Conservation (phyloP, 768 basidiomycete genomes). For the Pholiota conissans region DNA sequence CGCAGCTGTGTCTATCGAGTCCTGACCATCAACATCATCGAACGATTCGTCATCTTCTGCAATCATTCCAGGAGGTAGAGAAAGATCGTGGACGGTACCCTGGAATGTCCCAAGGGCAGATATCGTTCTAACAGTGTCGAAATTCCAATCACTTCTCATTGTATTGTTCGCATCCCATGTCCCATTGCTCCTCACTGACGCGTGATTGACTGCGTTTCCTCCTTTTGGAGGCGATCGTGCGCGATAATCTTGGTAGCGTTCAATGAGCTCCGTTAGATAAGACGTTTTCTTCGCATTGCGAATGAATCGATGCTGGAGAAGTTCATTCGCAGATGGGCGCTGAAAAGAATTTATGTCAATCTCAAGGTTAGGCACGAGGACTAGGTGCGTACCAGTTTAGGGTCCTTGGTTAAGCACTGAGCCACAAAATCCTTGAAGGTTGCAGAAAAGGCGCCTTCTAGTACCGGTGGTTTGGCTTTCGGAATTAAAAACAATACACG, state of each 20-base stretch:
- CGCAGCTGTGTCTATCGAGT: conserved; percentile 59
- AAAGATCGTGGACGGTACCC: conserved; percentile 67
- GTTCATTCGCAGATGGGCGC: conserved; percentile 90
- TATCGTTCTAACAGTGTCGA: conserved; percentile 78
- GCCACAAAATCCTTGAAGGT: conserved; percentile 94
- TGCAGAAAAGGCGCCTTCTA: conserved; percentile 83
- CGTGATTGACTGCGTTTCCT: conserved; percentile 50
- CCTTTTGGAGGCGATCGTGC: conserved; percentile 59
- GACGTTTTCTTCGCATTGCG: conserved; percentile 79
- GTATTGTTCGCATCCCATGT: conserved; percentile 76
- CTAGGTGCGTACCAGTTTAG: conserved; percentile 56
- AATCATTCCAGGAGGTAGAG: conserved; percentile 55
- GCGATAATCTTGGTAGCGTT: conserved; percentile 81
- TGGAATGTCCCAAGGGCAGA: conserved; percentile 79
- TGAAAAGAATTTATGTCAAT: conserved; percentile 28
- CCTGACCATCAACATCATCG: conserved; percentile 41
- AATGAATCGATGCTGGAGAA: conserved; percentile 94
- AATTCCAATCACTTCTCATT: conserved; percentile 93
- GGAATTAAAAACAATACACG: conserved; percentile 97
- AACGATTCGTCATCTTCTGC: conserved; percentile 54
- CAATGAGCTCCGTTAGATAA: conserved; percentile 83
- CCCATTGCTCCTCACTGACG: conserved; percentile 55
- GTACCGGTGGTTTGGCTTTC: conserved; percentile 88
- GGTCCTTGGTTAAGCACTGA: conserved; percentile 92
- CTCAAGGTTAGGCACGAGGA: conserved; percentile 2